These are phyloP conservation scores for Trapa incisa DNA, from an alignment of 345 rosid species.

Conservation along the genomic window DNA sequence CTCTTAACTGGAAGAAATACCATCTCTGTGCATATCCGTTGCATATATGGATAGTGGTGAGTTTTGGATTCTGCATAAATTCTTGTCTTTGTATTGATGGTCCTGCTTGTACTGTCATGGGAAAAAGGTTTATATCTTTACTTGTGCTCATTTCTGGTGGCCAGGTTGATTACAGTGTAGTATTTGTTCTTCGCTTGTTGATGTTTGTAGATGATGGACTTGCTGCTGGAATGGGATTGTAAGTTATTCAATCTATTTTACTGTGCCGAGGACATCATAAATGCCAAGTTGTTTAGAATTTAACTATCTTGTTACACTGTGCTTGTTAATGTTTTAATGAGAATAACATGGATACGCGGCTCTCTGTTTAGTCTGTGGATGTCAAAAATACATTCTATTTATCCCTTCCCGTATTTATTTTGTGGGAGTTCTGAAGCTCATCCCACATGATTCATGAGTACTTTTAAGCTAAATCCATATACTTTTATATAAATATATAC, in stretches of 20 bases:
- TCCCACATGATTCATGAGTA: background rate
- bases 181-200: constrained; percentile 78
- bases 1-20: constrained; percentile 77
- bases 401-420: background rate
- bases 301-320: background rate
- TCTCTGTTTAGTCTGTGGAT: background rate
- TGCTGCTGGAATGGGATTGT: constrained; percentile 97
- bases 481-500: background rate
- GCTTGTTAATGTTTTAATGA: background rate
- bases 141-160: constrained; percentile 12
- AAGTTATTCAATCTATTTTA: constrained; percentile 20
- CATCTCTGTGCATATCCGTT: constrained; percentile 62
- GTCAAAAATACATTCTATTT: background rate
- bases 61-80: constrained; percentile 14
- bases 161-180: constrained; percentile 92
- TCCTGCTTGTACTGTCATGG: background rate
- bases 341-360: background rate
- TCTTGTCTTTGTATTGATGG: background rate
- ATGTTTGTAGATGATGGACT: constrained; percentile 96
- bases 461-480: background rate
- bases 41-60: constrained; percentile 98
- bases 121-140: constrained; percentile 1
- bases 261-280: background rate
- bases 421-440: background rate
- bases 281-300: background rate